Conservation (phyloP, 441 rosid genomes). For the Euphorbia corollata region DNA sequence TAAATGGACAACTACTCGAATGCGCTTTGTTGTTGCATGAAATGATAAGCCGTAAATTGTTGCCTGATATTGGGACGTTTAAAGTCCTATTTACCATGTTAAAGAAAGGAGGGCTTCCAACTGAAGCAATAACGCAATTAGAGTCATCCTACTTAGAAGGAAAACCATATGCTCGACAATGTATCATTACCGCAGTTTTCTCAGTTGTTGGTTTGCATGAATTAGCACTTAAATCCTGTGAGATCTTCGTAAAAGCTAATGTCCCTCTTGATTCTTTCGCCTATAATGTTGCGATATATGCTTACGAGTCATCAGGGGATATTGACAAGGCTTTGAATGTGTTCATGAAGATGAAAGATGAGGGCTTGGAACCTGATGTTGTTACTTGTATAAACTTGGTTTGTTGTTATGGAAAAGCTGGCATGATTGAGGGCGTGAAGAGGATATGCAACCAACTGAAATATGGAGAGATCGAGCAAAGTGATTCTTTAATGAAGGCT, state of each 20-base stretch:
- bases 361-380: slow-evolving; percentile 27
- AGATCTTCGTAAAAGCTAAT: slow-evolving; percentile 36
- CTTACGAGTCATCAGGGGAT: slow-evolving; percentile 19
- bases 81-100: slow-evolving; percentile 52
- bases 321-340: too few relatives aligned
- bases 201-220: slow-evolving; percentile 56
- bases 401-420: slow-evolving; percentile 68
- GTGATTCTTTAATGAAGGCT: slow-evolving; percentile 54
- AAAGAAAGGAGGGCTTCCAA: slow-evolving; percentile 65
- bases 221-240: slow-evolving; percentile 49
- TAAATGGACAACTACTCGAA: slow-evolving; percentile 52
- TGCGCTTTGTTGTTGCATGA: slow-evolving; percentile 63
- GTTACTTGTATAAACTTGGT: slow-evolving; percentile 60
- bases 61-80: slow-evolving; percentile 57
- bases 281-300: slow-evolving; percentile 63
- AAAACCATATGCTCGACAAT: slow-evolving; percentile 59
- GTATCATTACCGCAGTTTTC: slow-evolving; percentile 50
- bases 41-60: slow-evolving; percentile 56
- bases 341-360: too few relatives aligned
- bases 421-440: slow-evolving; percentile 77
- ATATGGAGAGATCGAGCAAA: slow-evolving; percentile 50
- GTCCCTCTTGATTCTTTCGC: slow-evolving; percentile 38
- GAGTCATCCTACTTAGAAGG: slow-evolving; percentile 53
- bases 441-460: slow-evolving; percentile 52
- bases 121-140: slow-evolving; percentile 70